Conservation (phyloP, 148 eudicot genomes). For the Talinum fruticosum region DNA sequence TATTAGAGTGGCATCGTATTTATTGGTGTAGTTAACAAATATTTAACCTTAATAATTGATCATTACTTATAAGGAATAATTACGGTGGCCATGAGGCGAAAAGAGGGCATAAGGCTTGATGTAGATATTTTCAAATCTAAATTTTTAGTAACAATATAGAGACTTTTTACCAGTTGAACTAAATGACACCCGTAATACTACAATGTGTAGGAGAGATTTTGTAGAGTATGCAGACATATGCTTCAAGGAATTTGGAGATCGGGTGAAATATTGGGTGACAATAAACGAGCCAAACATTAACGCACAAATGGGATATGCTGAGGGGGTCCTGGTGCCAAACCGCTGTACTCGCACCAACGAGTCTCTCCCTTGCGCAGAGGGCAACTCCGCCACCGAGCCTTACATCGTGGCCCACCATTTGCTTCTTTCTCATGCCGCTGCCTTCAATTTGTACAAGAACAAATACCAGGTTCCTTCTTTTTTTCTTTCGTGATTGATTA, state of each 20-base stretch:
- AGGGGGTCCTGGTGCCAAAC: conserved; percentile 5
- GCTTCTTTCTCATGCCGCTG: conserved; percentile 20
- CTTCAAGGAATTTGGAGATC: conserved; percentile 19
- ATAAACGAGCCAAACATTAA: conserved; percentile 16
- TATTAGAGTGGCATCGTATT: no score
- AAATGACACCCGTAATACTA: no score
- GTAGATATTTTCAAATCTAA: no score
- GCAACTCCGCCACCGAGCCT: conserved; percentile 24
- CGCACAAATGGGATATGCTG: background rate
- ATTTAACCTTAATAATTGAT: no score
- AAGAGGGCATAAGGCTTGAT: no score
- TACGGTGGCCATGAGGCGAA: no score
- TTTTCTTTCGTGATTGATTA: no score
- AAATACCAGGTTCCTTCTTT: conserved; percentile 11
- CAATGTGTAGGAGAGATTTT: conserved; percentile 23
- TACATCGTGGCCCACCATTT: conserved; percentile 18
- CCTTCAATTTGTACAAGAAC: conserved; percentile 13
- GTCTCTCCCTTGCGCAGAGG: background rate
- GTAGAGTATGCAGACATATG: conserved; percentile 12
- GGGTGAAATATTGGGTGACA: conserved; percentile 22
- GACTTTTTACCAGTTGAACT: no score
- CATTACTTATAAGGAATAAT: no score
- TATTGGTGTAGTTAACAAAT: no score
- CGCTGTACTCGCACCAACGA: conserved; percentile 22
- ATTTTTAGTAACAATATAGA: no score